A percentile compares a stretch with the other conserved stretches of the same genome.
phyloP scores from a whole-genome alignment of 495 filamentous ascomycete species.

The Tirmania nivea region DNA sequence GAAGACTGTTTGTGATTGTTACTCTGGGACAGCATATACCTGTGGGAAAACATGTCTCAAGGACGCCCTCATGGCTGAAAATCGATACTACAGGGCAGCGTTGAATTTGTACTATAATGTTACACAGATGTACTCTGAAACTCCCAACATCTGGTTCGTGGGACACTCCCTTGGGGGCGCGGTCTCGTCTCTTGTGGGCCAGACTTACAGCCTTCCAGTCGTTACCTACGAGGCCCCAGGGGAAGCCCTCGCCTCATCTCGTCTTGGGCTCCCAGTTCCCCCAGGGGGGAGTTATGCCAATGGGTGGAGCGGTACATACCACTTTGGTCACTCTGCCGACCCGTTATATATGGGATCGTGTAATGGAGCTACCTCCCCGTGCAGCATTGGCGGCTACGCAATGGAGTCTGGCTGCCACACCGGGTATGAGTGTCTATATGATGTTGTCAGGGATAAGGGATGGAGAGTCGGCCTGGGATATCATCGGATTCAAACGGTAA shows the following conservation, averaged over 20 bases:
- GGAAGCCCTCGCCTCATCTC: slow-evolving; percentile 66
- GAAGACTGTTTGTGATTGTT: slow-evolving; percentile 81
- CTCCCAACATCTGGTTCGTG: slow-evolving; percentile 61
- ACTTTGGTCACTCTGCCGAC: slow-evolving; percentile 91
- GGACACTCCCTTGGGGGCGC: slow-evolving; percentile 85
- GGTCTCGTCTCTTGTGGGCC: slow-evolving; percentile 59
- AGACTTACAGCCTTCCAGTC: slow-evolving; percentile 73
- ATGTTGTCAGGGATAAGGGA: slow-evolving; percentile 70
- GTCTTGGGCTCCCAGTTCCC: slow-evolving; percentile 69
- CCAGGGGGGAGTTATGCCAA: slow-evolving; percentile 56
- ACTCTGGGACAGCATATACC: slow-evolving; percentile 47
- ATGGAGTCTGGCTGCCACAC: slow-evolving; percentile 82
- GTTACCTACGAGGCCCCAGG: slow-evolving; percentile 81
- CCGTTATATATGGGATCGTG: slow-evolving; percentile 87
- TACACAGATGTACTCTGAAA: slow-evolving; percentile 60
- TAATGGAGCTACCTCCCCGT: slow-evolving; percentile 67
- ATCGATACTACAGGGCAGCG: slow-evolving; percentile 72
- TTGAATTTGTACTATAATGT: slow-evolving; percentile 81
- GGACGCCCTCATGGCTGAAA: slow-evolving; percentile 51
- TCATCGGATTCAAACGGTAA: slow-evolving; percentile 68
- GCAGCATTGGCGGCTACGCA: slow-evolving; percentile 84
- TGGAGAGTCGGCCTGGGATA: slow-evolving; percentile 73
- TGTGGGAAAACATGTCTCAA: slow-evolving; percentile 80
- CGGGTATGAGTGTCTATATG: slow-evolving; percentile 69
- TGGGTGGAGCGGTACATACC: slow-evolving; percentile 55